Evolutionary conservation across 1,284 basidiomycete genomes (phyloP).

Genomic region (Boletellus dicymbophilus): DNA sequence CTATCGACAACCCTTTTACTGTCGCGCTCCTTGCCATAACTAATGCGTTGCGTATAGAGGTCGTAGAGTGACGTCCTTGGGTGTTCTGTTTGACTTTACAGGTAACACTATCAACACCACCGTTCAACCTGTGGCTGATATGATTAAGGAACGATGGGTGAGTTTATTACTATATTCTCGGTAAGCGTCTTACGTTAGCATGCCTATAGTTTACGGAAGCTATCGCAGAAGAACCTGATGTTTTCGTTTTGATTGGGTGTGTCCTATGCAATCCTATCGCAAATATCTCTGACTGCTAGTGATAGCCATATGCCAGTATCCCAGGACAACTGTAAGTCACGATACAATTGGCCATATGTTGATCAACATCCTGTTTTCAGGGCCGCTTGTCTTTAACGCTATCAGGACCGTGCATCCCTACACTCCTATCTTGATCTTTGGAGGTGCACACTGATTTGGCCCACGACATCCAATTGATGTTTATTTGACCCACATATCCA

Average conservation of each 20-base stretch:
- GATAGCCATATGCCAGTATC: constrained; percentile 70
- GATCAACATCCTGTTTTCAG: constrained; percentile 34
- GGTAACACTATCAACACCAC: constrained; percentile 68
- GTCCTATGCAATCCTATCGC: constrained; percentile 18
- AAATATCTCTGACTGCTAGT: background rate
- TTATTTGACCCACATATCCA: constrained; percentile 16
- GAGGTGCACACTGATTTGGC: constrained; percentile 41
- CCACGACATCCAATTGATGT: background rate
- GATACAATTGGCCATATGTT: background rate
- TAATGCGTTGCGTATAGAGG: constrained; percentile 44
- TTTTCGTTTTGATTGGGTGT: constrained; percentile 75
- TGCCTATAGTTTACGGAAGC: constrained; percentile 67
- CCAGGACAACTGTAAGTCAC: constrained; percentile 55
- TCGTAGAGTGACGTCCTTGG: constrained; percentile 74
- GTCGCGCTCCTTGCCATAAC: too few relatives aligned
- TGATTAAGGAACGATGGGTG: constrained; percentile 79
- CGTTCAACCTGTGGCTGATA: constrained; percentile 69
- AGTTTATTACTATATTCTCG: constrained; percentile 6
- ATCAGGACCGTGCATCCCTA: constrained; percentile 70
- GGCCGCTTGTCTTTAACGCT: constrained; percentile 72
- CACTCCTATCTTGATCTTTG: constrained; percentile 81
- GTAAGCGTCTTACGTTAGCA: background rate
- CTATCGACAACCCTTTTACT: too few relatives aligned
- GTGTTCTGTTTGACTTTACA: constrained; percentile 78
- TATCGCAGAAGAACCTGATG: constrained; percentile 78